These are phyloP conservation scores for Thermothelomyces thermophilus DNA, from an alignment of 2,329 filamentous ascomycete genomes.

Conservation along the genomic window DNA sequence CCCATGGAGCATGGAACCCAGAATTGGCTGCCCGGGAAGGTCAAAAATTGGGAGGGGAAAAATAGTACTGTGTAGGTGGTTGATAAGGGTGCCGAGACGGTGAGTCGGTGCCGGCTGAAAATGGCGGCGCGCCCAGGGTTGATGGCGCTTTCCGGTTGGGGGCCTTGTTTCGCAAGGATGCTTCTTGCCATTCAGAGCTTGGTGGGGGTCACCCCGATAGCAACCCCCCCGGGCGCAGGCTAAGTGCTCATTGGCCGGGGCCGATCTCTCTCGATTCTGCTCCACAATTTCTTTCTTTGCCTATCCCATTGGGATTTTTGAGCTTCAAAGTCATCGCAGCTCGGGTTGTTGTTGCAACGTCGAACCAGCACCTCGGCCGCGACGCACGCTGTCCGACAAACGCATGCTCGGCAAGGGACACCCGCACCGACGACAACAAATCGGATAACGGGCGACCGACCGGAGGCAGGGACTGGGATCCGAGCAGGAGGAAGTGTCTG, in stretches of 20 bases:
- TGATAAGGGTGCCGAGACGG: neutral
- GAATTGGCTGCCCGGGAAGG: neutral
- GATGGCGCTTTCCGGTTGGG: neutral
- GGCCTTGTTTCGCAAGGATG: neutral
- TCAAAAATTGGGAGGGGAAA: neutral
- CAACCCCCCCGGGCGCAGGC: neutral
- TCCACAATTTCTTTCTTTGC: neutral
- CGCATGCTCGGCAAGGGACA: constrained; percentile 1
- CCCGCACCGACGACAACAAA: neutral
- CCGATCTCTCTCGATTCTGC: neutral
- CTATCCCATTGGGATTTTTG: constrained; percentile 8
- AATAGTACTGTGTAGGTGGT: too few relatives aligned
- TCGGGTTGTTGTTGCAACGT: neutral
- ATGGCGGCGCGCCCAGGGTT: neutral
- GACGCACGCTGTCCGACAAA: neutral
- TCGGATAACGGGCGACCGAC: neutral
- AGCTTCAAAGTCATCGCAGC: neutral
- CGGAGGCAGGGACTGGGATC: neutral
- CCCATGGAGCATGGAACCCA: constrained; percentile 19
- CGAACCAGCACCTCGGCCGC: neutral
- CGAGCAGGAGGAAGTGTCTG: neutral
- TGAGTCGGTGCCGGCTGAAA: constrained; percentile 5
- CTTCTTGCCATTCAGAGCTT: neutral
- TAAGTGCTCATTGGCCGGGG: neutral
- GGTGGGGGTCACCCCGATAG: constrained; percentile 2